Evolutionary conservation across 2,329 filamentous ascomycete genomes (phyloP).

Genomic region (Catunica adiposa): DNA sequence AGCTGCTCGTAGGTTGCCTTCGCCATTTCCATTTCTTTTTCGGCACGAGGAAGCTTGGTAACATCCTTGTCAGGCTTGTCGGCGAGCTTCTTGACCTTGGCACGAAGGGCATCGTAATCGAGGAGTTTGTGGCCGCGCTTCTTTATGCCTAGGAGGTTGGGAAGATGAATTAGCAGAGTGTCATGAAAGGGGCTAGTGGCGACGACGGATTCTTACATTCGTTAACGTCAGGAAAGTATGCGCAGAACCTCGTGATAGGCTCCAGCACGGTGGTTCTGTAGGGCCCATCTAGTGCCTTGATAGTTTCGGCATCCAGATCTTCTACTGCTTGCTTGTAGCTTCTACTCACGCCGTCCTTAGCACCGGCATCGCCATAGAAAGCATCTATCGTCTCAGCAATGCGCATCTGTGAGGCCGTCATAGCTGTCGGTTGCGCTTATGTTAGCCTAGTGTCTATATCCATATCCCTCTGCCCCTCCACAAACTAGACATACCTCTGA

Average conservation of each 20-base stretch:
- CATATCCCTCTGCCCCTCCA: too few relatives aligned
- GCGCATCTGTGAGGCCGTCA: conserved; percentile 98
- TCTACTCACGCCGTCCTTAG: conserved; percentile 83
- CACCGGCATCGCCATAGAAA: conserved; percentile 93
- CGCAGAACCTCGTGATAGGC: conserved; percentile 88
- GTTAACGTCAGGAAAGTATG: conserved; percentile 97
- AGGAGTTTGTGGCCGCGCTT: conserved; percentile 97
- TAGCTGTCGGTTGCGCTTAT: conserved; percentile 38
- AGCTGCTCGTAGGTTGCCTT: conserved; percentile 87
- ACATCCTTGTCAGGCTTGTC: conserved; percentile 99
- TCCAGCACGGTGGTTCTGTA: conserved; percentile 91
- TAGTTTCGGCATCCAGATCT: conserved; percentile 92
- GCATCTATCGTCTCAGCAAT: conserved; percentile 99
- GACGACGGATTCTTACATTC: conserved; percentile 46
- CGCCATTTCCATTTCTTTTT: conserved; percentile 92
- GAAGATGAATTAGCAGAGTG: conserved; percentile 6
- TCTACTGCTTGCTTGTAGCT: conserved; percentile 98
- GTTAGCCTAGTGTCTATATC: conserved; percentile 1
- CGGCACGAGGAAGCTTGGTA: conserved; percentile 84
- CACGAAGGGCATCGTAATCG: conserved; percentile 90
- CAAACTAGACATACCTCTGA: conserved; percentile 49
- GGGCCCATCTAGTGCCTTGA: conserved; percentile 92
- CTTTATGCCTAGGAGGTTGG: conserved; percentile 59
- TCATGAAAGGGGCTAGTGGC: background rate
- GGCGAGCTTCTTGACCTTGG: conserved; percentile 89